phyloP scores from a whole-genome alignment of 495 filamentous ascomycete genomes.

The Corynascus novoguineensis region DNA sequence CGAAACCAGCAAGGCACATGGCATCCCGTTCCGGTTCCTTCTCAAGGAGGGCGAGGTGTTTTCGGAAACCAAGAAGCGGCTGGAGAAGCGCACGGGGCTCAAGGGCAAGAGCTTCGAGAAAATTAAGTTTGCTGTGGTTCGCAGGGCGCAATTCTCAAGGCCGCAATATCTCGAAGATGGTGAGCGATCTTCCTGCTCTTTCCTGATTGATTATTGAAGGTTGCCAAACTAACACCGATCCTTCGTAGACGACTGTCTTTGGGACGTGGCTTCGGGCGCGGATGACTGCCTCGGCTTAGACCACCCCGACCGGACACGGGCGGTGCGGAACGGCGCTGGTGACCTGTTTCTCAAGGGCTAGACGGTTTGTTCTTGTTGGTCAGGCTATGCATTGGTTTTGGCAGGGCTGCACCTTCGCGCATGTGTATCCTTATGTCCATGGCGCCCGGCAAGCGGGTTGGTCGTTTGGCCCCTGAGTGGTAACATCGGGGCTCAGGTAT shows the following conservation, averaged over 20 bases:
- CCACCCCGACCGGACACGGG: conserved; percentile 66
- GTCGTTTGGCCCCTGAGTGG: neutral
- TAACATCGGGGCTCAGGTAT: neutral
- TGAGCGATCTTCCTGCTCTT: conserved; percentile 42
- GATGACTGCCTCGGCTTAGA: conserved; percentile 88
- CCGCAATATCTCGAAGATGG: conserved; percentile 84
- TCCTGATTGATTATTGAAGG: neutral
- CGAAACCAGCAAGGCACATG: conserved; percentile 67
- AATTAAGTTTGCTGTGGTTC: conserved; percentile 88
- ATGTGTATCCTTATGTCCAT: conserved; percentile 7
- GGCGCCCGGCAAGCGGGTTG: neutral
- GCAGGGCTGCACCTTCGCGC: neutral
- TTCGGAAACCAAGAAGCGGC: conserved; percentile 81
- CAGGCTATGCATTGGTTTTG: conserved; percentile 3
- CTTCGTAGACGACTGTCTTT: conserved; percentile 72
- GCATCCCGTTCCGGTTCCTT: conserved; percentile 87
- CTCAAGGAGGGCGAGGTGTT: conserved; percentile 85
- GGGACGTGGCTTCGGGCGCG: conserved; percentile 57
- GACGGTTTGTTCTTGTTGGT: neutral
- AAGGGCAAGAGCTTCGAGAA: conserved; percentile 99
- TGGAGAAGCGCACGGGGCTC: conserved; percentile 84
- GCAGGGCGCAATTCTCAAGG: conserved; percentile 60
- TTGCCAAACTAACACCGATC: conserved; percentile 7
- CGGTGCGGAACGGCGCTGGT: conserved; percentile 47
- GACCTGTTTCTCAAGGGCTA: conserved; percentile 53